Conservation (phyloP, 2,329 filamentous ascomycete species). For the Neofusicoccum ribis region DNA sequence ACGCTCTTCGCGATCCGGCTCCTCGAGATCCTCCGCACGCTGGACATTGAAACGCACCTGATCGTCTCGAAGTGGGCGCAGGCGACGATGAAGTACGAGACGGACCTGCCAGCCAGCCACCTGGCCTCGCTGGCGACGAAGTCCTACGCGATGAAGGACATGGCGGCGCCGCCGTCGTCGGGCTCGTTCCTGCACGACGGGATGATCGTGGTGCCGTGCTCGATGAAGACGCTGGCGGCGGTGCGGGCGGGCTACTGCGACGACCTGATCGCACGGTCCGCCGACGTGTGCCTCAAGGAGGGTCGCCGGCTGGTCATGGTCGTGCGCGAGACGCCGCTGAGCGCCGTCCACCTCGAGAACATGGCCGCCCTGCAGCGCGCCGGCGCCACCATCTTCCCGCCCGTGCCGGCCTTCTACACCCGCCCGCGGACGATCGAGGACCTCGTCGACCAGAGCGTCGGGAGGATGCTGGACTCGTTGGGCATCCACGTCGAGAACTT, state of each 20-base stretch:
- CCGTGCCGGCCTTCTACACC: constrained; percentile 24
- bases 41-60: constrained; percentile 47
- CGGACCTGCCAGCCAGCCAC: constrained; percentile 10
- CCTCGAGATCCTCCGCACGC: constrained; percentile 42
- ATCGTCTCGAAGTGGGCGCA: constrained; percentile 53
- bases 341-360: constrained; percentile 49
- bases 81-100: constrained; percentile 36
- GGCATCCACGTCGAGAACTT: constrained; percentile 45
- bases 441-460: constrained; percentile 45
- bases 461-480: constrained; percentile 49
- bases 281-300: constrained; percentile 52
- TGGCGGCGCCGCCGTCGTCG: constrained; percentile 47
- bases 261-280: constrained; percentile 48
- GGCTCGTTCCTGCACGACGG: constrained; percentile 48
- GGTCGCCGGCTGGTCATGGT: constrained; percentile 42
- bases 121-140: constrained; percentile 18
- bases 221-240: constrained; percentile 51
- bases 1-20: constrained; percentile 45
- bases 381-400: constrained; percentile 23
- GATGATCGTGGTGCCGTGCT: constrained; percentile 53
- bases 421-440: constrained; percentile 21
- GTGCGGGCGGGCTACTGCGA: constrained; percentile 46
- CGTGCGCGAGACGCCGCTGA: constrained; percentile 49
- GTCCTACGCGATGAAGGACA: constrained; percentile 45
- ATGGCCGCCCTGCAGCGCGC: constrained; percentile 37